These are phyloP conservation scores for Emericellopsis atlantica DNA, from an alignment of 2,329 filamentous ascomycete species.

Conservation along the genomic window DNA sequence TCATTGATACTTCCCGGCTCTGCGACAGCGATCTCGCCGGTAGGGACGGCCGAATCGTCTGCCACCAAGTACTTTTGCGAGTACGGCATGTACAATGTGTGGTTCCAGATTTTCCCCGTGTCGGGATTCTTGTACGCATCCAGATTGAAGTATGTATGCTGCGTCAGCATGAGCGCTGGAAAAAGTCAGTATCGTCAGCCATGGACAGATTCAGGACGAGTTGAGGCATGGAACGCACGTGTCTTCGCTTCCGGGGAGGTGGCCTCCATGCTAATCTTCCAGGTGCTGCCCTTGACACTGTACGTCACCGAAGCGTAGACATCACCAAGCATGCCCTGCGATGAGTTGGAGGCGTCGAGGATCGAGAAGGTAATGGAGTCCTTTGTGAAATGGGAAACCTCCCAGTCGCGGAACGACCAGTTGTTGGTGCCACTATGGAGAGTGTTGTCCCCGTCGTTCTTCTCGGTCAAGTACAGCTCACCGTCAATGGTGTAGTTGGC, in stretches of 20 bases:
- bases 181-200: background rate
- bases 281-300: conserved; percentile 40
- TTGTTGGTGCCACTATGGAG: conserved; percentile 47
- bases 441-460: conserved; percentile 42
- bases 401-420: conserved; percentile 52
- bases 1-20: conserved; percentile 45
- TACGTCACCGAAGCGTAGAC: conserved; percentile 52
- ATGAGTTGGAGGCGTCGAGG: conserved; percentile 43
- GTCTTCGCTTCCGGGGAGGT: conserved; percentile 34
- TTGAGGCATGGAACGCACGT: conserved; percentile 15
- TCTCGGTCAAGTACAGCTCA: conserved; percentile 35
- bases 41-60: conserved; percentile 44
- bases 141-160: conserved; percentile 58
- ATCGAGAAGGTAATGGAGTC: conserved; percentile 55
- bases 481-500: conserved; percentile 40
- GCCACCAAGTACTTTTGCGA: conserved; percentile 43
- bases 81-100: conserved; percentile 51
- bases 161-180: conserved; percentile 46
- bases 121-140: conserved; percentile 49
- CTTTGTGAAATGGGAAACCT: conserved; percentile 38
- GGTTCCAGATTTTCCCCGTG: conserved; percentile 42
- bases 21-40: conserved; percentile 46
- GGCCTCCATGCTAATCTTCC: conserved; percentile 48
- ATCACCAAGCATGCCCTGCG: conserved; percentile 47
- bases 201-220: background rate